Evolutionary conservation across 2,329 filamentous ascomycete species (phyloP), one percentile per base, ranked within the genome.

Genomic region (Epichloe aotearoae): DNA sequence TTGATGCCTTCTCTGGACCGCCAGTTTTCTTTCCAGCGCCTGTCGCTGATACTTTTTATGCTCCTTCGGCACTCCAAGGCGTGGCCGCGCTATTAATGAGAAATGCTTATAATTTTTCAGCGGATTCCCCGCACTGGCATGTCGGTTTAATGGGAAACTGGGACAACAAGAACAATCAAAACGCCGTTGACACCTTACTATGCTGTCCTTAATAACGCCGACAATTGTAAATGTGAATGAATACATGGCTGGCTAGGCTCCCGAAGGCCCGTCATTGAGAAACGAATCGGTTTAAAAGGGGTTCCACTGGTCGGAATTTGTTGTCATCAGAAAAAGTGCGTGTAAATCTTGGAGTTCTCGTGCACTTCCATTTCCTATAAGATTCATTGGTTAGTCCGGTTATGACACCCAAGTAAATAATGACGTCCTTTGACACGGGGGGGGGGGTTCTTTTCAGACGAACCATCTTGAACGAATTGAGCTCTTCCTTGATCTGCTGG

Each of bases 401-500:
- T 19, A 3, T 42, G 11, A 30, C 30, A 14, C 19, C 23, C 5
- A 26, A 39, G 17, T 34, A 14, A 23, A 34, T 20, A 7, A 38
- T 3, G 15, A n/a, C 11, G 30, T 50, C 12, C 6, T 14, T 15
- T 4, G 30, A 34, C 17, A 30, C 3, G 19, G n/a, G n/a, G 12
- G 19, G 15, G 23, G 11, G 12, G 12, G 3, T 37, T 15, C 19
- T 17, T 12, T 3, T 15, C 8, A 1, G 26, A 56, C 59, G 45
- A 45, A 65, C 63, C 93, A 98, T 98, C 69, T 98, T 98, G 77
- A 98, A 98, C 60, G 84, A 94, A 72, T 98, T 98, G 60, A 98
- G 80, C 72, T 98, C 93, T 72, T 98, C 93, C 72, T 97, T 97
- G 72, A 98, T 98, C 68, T 98, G 93, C 71, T 98, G 93, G 44